A percentile compares a stretch with the other conserved stretches of the same genome.
Conservation (phyloP, 768 basidiomycete genomes). For the Termitomyces titanicus region DNA sequence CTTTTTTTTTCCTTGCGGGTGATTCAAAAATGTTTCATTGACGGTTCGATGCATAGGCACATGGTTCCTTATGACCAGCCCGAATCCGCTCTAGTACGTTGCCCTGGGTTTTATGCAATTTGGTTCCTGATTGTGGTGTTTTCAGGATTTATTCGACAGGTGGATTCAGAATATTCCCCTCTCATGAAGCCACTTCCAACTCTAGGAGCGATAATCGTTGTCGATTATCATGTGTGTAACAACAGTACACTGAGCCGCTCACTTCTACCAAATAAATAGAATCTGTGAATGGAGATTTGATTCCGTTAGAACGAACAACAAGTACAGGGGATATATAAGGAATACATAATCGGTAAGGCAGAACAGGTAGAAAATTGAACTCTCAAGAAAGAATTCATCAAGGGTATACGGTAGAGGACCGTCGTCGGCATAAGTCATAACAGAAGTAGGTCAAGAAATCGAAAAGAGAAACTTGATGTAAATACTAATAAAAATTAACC, state of each 20-base stretch:
- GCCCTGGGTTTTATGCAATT: neutral
- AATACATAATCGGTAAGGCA: neutral
- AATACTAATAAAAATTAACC: neutral
- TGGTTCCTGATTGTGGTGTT: neutral
- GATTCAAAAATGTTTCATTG: no score
- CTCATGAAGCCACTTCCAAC: conserved; percentile 7
- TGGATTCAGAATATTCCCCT: conserved; percentile 58
- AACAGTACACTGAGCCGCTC: neutral
- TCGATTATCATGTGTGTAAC: neutral
- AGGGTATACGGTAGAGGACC: neutral
- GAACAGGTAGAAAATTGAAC: neutral
- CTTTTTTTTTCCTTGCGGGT: conserved; percentile 11
- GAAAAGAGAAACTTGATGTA: neutral
- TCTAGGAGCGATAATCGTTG: neutral
- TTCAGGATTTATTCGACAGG: conserved; percentile 54
- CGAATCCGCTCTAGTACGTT: conserved; percentile 71
- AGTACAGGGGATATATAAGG: neutral
- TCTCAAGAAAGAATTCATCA: neutral
- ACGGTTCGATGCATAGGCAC: conserved; percentile 55
- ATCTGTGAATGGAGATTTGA: neutral
- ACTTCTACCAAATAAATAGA: neutral
- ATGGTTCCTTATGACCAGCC: conserved; percentile 93
- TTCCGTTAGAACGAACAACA: neutral
- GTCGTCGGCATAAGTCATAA: neutral
- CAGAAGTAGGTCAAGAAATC: neutral